Evolutionary conservation across 768 basidiomycete genomes (phyloP).

Genomic region (Suillus weaverae): DNA sequence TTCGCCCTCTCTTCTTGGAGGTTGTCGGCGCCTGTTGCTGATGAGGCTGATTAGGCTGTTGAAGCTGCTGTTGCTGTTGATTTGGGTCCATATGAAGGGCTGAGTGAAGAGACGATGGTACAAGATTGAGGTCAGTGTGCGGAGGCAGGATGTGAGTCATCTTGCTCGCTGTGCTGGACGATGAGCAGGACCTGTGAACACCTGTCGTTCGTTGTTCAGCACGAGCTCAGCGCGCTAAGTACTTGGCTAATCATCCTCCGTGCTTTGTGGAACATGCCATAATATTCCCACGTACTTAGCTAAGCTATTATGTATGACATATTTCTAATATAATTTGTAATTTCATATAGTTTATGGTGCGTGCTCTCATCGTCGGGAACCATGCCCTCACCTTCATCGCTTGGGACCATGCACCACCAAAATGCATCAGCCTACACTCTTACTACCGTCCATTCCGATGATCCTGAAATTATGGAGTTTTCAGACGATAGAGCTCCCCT

Average conservation of each 20-base stretch:
- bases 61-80: conserved; percentile 51
- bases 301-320: not conserved
- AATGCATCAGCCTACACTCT: conserved; percentile 64
- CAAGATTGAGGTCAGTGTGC: conserved; percentile 42
- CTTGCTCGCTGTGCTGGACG: conserved; percentile 15
- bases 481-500: conserved; percentile 43
- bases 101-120: conserved; percentile 55
- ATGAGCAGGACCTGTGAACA: conserved; percentile 7
- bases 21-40: conserved; percentile 37
- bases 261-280: conserved; percentile 29
- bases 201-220: conserved; percentile 18
- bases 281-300: conserved; percentile 14
- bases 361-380: conserved; percentile 12
- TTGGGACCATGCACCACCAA: conserved; percentile 21
- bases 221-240: conserved; percentile 20
- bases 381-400: conserved; percentile 9
- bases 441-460: conserved; percentile 47
- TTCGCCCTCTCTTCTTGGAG: conserved; percentile 57
- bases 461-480: conserved; percentile 21
- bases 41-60: conserved; percentile 36
- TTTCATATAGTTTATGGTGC: not conserved
- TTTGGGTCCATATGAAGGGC: conserved; percentile 70
- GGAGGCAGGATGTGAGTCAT: conserved; percentile 52
- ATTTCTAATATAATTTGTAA: conserved; percentile 7
- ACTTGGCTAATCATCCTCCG: conserved; percentile 13